Percentiles rank a stretch among this genome's conserved stretches.
phyloP scores from a whole-genome alignment of 2,329 filamentous ascomycete species.

The Trichoderma asperellum region DNA sequence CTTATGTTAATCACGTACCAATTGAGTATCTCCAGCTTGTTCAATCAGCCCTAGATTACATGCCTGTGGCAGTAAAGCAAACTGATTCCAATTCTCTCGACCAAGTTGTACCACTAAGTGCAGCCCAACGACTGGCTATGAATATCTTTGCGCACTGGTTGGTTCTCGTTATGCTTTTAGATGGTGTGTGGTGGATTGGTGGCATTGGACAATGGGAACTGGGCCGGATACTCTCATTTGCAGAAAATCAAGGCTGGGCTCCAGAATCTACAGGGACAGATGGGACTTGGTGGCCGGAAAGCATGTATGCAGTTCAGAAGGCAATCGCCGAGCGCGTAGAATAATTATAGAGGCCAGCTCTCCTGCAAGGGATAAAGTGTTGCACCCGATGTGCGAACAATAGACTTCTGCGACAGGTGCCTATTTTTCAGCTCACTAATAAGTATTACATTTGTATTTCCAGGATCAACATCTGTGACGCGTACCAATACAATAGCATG shows the following conservation, averaged over 20 bases:
- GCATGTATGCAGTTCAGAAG: conserved; percentile 22
- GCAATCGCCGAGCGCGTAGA: conserved; percentile 14
- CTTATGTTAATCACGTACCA: conserved; percentile 14
- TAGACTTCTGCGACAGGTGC: too few relatives aligned
- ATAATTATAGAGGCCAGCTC: too few relatives aligned
- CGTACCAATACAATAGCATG: too few relatives aligned
- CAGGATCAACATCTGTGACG: too few relatives aligned
- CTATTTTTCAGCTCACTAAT: too few relatives aligned
- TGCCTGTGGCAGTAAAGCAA: background rate
- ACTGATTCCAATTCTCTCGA: background rate
- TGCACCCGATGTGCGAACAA: too few relatives aligned
- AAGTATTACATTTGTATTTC: too few relatives aligned
- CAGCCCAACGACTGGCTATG: conserved; percentile 11
- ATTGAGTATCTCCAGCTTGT: conserved; percentile 19
- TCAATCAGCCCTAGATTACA: conserved; percentile 22
- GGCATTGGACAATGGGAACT: conserved; percentile 20
- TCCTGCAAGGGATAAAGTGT: too few relatives aligned
- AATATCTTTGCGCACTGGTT: conserved; percentile 22
- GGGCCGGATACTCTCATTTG: conserved; percentile 4
- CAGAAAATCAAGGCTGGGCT: background rate
- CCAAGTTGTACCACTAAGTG: background rate
- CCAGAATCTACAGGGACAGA: background rate
- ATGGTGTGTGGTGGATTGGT: conserved; percentile 24
- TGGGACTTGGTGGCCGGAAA: conserved; percentile 13
- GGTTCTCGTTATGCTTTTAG: conserved; percentile 19